A percentile compares a stretch with the other conserved stretches of the same genome.
phyloP scores from a whole-genome alignment of 164 flowering plant species.

The Piper betle region DNA sequence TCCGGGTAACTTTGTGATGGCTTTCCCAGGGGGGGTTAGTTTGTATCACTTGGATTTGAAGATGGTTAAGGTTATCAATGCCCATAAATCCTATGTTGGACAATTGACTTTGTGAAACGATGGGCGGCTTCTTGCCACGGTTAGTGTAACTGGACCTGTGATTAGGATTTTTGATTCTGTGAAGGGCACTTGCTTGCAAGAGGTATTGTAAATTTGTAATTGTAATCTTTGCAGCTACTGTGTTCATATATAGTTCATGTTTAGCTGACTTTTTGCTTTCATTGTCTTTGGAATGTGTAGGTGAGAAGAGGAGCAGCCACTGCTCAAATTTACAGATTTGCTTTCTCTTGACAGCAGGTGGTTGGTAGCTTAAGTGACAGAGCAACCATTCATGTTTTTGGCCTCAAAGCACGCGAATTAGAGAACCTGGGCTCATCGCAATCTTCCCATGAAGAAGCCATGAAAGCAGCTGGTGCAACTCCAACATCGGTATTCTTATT shows the following conservation, averaged over 20 bases:
- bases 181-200: constrained; percentile 54
- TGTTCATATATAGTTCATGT: too few species aligned
- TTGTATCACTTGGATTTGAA: constrained; percentile 47
- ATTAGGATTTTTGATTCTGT: constrained; percentile 48
- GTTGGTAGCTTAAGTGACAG: constrained; percentile 60
- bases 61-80: constrained; percentile 32
- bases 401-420: constrained; percentile 43
- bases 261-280: too few species aligned
- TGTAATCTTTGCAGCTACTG: not conserved
- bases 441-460: constrained; percentile 51
- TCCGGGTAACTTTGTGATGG: constrained; percentile 37
- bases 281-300: constrained; percentile 8
- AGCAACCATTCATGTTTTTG: constrained; percentile 46
- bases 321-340: constrained; percentile 46
- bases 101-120: constrained; percentile 42
- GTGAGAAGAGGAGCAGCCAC: constrained; percentile 47
- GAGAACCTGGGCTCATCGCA: constrained; percentile 31
- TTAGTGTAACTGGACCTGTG: constrained; percentile 45
- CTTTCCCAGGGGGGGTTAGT: constrained; percentile 46
- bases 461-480: constrained; percentile 43
- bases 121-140: constrained; percentile 60
- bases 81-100: constrained; percentile 38
- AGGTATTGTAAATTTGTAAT: constrained; percentile 19
- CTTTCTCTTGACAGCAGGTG: constrained; percentile 48
- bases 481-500: constrained; percentile 71